These are phyloP conservation scores for Musa itinerans DNA, from an alignment of 176 grass and related monocot genomes.

Conservation along the genomic window DNA sequence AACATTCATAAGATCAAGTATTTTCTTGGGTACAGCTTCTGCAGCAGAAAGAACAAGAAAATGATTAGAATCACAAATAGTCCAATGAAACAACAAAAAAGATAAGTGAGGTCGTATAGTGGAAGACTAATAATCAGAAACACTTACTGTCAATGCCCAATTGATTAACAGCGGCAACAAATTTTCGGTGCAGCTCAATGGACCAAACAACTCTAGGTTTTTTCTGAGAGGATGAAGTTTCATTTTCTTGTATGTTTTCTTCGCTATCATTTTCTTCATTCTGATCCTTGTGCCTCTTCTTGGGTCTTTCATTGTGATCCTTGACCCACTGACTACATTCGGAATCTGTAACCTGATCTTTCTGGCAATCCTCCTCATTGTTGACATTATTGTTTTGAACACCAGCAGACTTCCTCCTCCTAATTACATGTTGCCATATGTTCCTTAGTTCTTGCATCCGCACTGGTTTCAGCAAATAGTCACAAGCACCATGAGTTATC, in stretches of 20 bases:
- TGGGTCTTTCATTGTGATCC: constrained; percentile 4
- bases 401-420: constrained; percentile 8
- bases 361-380: constrained; percentile 25
- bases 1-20: constrained; percentile 53
- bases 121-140: not conserved
- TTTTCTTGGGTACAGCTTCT: constrained; percentile 62
- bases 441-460: constrained; percentile 30
- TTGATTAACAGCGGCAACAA: constrained; percentile 33
- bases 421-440: constrained; percentile 47
- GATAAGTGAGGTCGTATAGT: not conserved
- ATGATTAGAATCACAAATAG: too few relatives aligned
- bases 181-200: constrained; percentile 38
- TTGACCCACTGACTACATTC: constrained; percentile 4
- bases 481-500: constrained; percentile 32
- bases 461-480: constrained; percentile 55
- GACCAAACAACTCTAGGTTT: constrained; percentile 49
- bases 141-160: constrained; percentile 57
- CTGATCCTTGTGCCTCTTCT: constrained; percentile 18
- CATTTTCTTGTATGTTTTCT: constrained; percentile 11
- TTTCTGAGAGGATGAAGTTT: not conserved
- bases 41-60: constrained; percentile 4
- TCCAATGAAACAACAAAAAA: not conserved
- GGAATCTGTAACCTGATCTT: constrained; percentile 10
- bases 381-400: not conserved
- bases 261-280: constrained; percentile 10